Base-by-base conservation (phyloP, 2,329 filamentous ascomycete species). In the Stachybotrys chlorohalonatus region DNA sequence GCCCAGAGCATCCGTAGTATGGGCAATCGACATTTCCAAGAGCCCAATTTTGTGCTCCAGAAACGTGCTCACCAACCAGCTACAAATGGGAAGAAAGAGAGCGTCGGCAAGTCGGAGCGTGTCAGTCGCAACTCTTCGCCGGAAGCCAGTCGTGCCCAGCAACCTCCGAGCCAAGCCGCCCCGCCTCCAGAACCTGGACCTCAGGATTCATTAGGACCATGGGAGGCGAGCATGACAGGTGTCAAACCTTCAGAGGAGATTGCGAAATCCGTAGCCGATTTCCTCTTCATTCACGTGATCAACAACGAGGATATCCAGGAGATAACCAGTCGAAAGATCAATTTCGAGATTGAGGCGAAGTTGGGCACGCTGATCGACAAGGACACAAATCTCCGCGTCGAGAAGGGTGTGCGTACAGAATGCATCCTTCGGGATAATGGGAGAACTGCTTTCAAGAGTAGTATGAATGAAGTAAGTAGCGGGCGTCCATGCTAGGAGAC, bases 331-430 rank as follows among this genome's bases (percentile, higher is more conserved):
- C 78, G 81, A 15, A 84, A 83, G 7, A 86, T 91, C 13, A 81
- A 90, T 57, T 85, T 96, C 53, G 94, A 99, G 70, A 89, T 99
- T 54, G 94, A 99, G 73, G 94, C 91, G 9, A 97, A 97, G 70
- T 77, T 97, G 51, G 94, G 94, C 16, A 86, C 84, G 31, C 78
- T 97, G 13, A 82, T 93, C 55, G 85, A 90, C 67, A 84, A 83
- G 65, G 81, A 86, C 57, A 88, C 83, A 7, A 82, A 86, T 55
- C 77, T 85, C 50, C 81, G 90, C n/a, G 74, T 92, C 31, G 74
- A 80, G 9, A 71, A 92, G 9, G 82, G 83, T 6, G 78, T 94
- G 5, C 70, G 79, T 24, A 86, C 89, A 1, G 88, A 94, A 66
- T 87, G 83, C 51, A 75, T 95, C 7, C 70, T 95, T 17, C 75